phyloP scores from a whole-genome alignment of 2,329 filamentous ascomycete species.

The Penicillium sp. region DNA sequence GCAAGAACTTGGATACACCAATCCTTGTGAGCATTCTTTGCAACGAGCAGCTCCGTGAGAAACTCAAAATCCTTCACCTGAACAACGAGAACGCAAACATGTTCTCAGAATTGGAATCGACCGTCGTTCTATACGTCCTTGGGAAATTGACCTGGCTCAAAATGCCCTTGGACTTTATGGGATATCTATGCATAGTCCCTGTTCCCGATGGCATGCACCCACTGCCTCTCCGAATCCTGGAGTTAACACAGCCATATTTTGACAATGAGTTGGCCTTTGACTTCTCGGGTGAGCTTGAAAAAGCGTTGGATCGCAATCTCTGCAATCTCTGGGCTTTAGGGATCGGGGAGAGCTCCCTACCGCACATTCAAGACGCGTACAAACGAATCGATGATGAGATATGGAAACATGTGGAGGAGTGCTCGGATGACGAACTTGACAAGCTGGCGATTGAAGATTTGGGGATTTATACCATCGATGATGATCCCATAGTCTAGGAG shows the following conservation, averaged over 20 bases:
- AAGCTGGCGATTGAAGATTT: slow-evolving; percentile 4
- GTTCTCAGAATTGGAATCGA: background rate
- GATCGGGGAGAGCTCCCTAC: background rate
- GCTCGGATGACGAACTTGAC: slow-evolving; percentile 1
- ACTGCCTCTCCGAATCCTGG: slow-evolving; percentile 4
- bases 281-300: background rate
- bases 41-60: background rate
- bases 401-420: background rate
- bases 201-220: too few species aligned
- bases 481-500: background rate
- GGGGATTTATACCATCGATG: slow-evolving; percentile 10
- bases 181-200: background rate
- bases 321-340: slow-evolving; percentile 8
- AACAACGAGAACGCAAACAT: background rate
- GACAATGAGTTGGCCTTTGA: background rate
- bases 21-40: background rate
- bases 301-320: background rate
- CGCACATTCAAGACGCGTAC: background rate
- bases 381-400: slow-evolving; percentile 3
- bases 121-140: background rate
- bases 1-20: slow-evolving; percentile 1
- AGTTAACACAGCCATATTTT: background rate
- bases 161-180: slow-evolving; percentile 3
- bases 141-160: background rate
- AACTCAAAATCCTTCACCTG: background rate